Conservation (phyloP, 2,329 filamentous ascomycete species). For the Cladosporium cucumerinum region DNA sequence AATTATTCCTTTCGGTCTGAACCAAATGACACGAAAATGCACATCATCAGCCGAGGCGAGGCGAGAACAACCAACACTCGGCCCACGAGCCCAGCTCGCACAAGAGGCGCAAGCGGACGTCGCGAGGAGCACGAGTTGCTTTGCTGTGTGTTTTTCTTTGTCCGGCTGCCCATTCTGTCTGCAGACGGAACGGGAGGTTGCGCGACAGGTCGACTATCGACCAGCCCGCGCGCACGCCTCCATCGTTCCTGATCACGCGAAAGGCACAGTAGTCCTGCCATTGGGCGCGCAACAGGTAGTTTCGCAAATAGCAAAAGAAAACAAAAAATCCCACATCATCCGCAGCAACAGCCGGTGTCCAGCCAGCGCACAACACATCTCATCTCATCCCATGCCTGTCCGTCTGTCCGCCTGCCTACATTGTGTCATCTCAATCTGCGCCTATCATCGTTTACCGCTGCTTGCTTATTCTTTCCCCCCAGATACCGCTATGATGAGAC, state of each 20-base stretch:
- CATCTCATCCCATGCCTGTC: not conserved
- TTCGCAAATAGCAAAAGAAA: conserved; percentile 2
- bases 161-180: not conserved
- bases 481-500: not conserved
- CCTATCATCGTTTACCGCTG: conserved; percentile 12
- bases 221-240: not conserved
- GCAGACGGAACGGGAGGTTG: not conserved
- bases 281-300: not conserved
- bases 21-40: not conserved
- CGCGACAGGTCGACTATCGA: not conserved
- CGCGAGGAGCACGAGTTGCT: not conserved
- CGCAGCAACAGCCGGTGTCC: not conserved
- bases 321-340: conserved; percentile 4
- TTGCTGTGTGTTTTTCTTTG: not conserved
- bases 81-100: not conserved
- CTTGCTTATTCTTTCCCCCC: not conserved
- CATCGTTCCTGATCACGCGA: not conserved
- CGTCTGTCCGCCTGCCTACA: too few relatives aligned
- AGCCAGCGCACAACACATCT: conserved; percentile 12
- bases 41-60: not conserved
- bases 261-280: not conserved
- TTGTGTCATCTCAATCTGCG: not conserved
- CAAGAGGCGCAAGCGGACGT: not conserved
- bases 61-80: not conserved
- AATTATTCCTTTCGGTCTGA: not conserved